Evolutionary conservation across 331 rosid species (phyloP).

Genomic region (Acacia pycnantha): DNA sequence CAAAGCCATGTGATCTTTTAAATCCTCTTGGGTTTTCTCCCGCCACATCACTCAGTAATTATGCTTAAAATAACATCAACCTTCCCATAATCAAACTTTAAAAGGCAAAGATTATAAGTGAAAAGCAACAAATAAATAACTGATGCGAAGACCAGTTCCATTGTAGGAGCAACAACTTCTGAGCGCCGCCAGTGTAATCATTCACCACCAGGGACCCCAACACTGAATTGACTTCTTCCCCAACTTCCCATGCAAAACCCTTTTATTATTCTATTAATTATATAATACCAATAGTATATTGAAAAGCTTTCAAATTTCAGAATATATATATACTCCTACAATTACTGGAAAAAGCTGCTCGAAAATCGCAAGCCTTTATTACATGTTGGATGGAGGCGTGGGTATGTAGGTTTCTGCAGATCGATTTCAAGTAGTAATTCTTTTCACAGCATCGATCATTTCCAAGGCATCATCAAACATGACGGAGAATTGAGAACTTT

Average conservation of each 20-base stretch:
- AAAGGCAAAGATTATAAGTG: slow-evolving; percentile 24
- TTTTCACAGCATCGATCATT: slow-evolving; percentile 14
- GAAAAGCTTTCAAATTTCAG: no score
- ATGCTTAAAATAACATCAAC: not conserved
- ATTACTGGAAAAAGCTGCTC: slow-evolving; percentile 7
- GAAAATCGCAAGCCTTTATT: slow-evolving; percentile 33
- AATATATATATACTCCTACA: no score
- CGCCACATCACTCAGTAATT: slow-evolving; percentile 29
- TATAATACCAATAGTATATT: no score
- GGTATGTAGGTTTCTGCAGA: slow-evolving; percentile 21
- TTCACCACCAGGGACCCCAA: slow-evolving; percentile 51
- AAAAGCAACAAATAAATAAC: slow-evolving; percentile 4
- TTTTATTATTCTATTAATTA: not conserved
- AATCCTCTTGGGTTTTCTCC: slow-evolving; percentile 46
- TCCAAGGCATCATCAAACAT: not conserved
- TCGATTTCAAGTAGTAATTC: not conserved
- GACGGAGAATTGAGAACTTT: not conserved
- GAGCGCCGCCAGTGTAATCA: slow-evolving; percentile 93
- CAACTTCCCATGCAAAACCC: slow-evolving; percentile 44
- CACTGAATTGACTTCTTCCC: slow-evolving; percentile 23
- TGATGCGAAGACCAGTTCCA: slow-evolving; percentile 15
- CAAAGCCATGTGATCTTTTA: slow-evolving; percentile 70
- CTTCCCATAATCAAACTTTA: slow-evolving; percentile 16
- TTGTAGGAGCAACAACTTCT: slow-evolving; percentile 81
- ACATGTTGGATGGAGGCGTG: slow-evolving; percentile 47